Percentiles rank a stretch among this genome's conserved stretches.
Conservation (phyloP, 805 yeast genomes). For the Kluyveromyces lactis region DNA sequence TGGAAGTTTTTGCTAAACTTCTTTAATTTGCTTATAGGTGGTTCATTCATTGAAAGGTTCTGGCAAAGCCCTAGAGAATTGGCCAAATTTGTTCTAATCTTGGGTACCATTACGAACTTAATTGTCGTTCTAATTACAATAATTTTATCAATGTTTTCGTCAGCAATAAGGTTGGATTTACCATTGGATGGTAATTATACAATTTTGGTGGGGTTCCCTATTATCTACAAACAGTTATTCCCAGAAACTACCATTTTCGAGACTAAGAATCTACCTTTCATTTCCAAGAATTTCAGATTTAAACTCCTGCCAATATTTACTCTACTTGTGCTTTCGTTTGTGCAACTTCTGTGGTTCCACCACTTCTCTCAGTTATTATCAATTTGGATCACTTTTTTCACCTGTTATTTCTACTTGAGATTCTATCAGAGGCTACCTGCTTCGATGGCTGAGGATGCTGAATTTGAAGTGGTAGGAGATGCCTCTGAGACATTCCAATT, state of each 20-base stretch:
- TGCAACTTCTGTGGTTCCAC: slow-evolving; percentile 25
- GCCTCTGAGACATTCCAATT: slow-evolving; percentile 85
- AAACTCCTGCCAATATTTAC: slow-evolving; percentile 54
- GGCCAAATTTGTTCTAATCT: slow-evolving; percentile 37
- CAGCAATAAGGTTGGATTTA: slow-evolving; percentile 30
- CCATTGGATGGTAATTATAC: slow-evolving; percentile 49
- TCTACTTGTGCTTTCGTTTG: slow-evolving; percentile 23
- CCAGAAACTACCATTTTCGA: slow-evolving; percentile 49
- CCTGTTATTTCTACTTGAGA: slow-evolving; percentile 70
- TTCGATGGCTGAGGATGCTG: slow-evolving; percentile 22
- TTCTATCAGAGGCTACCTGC: slow-evolving; percentile 62
- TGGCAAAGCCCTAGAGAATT: slow-evolving; percentile 52
- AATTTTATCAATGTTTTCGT: slow-evolving; percentile 18
- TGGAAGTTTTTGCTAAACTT: slow-evolving; percentile 40
- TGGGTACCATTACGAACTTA: slow-evolving; percentile 50
- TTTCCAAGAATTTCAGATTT: slow-evolving; percentile 41
- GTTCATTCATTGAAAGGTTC: slow-evolving; percentile 54
- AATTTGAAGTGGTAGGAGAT: slow-evolving; percentile 47
- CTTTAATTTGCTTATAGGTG: slow-evolving; percentile 46
- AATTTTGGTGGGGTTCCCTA: slow-evolving; percentile 48
- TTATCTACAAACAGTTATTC: slow-evolving; percentile 57
- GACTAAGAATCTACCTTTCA: slow-evolving; percentile 36
- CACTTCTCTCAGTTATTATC: slow-evolving; percentile 47
- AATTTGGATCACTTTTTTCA: slow-evolving; percentile 48
- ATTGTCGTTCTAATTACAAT: slow-evolving; percentile 28